A percentile compares a stretch with the other conserved stretches of the same genome.
These are phyloP conservation scores for Lentinula boryana DNA, from an alignment of 768 basidiomycete genomes.

Conservation along the genomic window DNA sequence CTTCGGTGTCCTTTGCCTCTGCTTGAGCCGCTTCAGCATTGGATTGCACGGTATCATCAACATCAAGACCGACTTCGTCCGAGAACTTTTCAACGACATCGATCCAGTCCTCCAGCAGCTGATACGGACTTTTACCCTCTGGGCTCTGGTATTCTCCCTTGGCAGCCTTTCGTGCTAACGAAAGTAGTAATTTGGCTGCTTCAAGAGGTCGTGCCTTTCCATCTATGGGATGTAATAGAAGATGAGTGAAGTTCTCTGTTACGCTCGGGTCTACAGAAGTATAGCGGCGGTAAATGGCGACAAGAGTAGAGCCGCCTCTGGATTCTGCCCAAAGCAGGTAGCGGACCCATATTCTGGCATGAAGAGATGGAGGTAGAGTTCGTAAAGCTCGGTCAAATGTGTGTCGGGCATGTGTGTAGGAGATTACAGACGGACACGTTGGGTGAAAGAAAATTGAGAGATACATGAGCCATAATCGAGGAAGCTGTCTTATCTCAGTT, in stretches of 20 bases:
- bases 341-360: conserved; percentile 86
- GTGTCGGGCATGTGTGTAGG: conserved; percentile 85
- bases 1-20: conserved; percentile 23
- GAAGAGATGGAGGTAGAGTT: conserved; percentile 88
- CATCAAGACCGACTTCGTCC: conserved; percentile 88
- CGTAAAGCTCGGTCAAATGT: conserved; percentile 94
- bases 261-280: conserved; percentile 74
- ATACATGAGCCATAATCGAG: conserved; percentile 92
- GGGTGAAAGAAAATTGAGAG: conserved; percentile 87
- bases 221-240: conserved; percentile 59
- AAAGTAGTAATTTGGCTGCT: conserved; percentile 86
- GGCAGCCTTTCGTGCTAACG: conserved; percentile 77
- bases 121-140: conserved; percentile 94
- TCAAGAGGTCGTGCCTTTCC: conserved; percentile 74
- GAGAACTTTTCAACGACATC: conserved; percentile 86
- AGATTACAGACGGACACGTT: conserved; percentile 75
- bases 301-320: conserved; percentile 72
- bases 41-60: conserved; percentile 62
- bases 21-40: conserved; percentile 43
- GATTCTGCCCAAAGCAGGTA: conserved; percentile 91
- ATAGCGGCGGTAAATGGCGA: conserved; percentile 84
- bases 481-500: conserved; percentile 51
- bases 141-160: conserved; percentile 80
- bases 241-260: conserved; percentile 70
- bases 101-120: conserved; percentile 87